phyloP scores from a whole-genome alignment of 768 basidiomycete genomes.

The Suillus luteus region DNA sequence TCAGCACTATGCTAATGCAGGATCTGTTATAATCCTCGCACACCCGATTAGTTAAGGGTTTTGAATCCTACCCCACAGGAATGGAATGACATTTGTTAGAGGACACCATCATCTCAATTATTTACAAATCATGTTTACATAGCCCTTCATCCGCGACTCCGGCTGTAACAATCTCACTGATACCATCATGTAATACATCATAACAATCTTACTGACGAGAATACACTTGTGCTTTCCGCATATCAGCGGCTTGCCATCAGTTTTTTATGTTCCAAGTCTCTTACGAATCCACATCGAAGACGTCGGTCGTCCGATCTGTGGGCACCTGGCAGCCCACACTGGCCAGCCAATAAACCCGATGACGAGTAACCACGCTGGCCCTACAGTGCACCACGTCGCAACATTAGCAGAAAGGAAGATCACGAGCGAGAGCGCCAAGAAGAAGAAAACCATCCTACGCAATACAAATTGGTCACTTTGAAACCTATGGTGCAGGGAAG shows the following conservation, averaged over 20 bases:
- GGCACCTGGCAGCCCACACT: neutral
- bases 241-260: neutral
- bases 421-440: slow-evolving; percentile 12
- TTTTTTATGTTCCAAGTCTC: neutral
- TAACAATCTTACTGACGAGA: neutral
- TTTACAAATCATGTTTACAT: neutral
- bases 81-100: neutral
- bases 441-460: slow-evolving; percentile 15
- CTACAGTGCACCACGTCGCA: slow-evolving; percentile 1
- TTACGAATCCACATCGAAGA: neutral
- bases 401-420: slow-evolving; percentile 6
- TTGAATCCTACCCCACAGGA: neutral
- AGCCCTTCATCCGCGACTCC: neutral
- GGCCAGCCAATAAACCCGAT: slow-evolving; percentile 6
- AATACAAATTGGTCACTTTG: neutral
- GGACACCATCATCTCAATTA: neutral
- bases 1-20: neutral
- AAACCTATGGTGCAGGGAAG: neutral
- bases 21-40: neutral
- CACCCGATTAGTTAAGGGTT: neutral
- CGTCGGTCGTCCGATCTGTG: neutral
- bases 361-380: slow-evolving; percentile 10
- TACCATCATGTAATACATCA: neutral
- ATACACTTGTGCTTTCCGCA: neutral
- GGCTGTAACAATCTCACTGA: neutral